Base-by-base conservation (phyloP, 371 early-diverging fungal species). In the Rhizopus sp. region DNA sequence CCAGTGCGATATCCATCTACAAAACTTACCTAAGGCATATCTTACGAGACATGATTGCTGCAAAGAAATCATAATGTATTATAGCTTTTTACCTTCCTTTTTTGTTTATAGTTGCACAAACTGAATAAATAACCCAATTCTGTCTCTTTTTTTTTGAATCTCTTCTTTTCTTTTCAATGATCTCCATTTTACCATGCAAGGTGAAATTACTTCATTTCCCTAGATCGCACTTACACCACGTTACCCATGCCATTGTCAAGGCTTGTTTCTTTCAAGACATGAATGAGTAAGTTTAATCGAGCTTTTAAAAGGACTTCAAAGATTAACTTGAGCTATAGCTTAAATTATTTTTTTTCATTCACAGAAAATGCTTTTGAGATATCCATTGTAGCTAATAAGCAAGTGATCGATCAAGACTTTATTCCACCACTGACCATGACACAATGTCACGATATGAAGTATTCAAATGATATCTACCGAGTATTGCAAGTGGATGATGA, bases 331-430 rank as follows among this genome's bases (percentile, higher is more conserved):
- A 31, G 23, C n/a, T 16, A 16, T 56, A 87, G 86, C 53, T 60
- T 73, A 5, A 78, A 78, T n/a, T 78, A 81, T 30, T 84, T 91
- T 53, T 91, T 91, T 62, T 81, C 81, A 15, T 84, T 84, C 60
- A 89, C 91, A 6, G 89, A 91, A 61, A 91, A 89, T 68, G 75
- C 86, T 5, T 80, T 86, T 53, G 91, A 91, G 56, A 78, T 89
- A 15, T 86, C 88, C 39, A 78, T 91, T 55, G 79, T 88, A 15
- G 87, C 86, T 1, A 87, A 81, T 42, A 72, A 78, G 39, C 70
- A 77, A 10, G 67, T 75, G 31, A 77, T 84, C 55, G 78, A 84
- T 39, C 63, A 74, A 33, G 84, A 78, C 33, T 80, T 82, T 57
- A 48, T 83, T 56, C 78, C 75, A 16, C 57, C 69, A 17, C 62